Evolutionary conservation across 345 rosid species (phyloP).

Genomic region (Gynandropsis gynandra): DNA sequence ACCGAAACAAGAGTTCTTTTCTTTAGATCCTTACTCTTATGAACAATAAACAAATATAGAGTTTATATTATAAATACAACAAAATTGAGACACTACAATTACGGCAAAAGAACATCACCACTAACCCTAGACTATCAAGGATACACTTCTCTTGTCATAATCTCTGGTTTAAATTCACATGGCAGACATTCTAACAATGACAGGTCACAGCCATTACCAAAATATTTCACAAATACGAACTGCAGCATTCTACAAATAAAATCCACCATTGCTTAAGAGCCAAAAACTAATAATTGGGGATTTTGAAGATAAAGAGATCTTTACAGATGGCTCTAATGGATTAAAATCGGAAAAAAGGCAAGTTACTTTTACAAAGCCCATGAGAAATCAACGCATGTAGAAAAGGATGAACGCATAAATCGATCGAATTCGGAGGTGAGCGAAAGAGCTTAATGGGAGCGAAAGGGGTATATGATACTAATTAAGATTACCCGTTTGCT

Average conservation of each 20-base stretch:
- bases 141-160: background rate
- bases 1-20: background rate
- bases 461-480: background rate
- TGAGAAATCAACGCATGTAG: background rate
- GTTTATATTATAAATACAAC: background rate
- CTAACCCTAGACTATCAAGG: background rate
- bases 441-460: background rate
- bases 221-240: background rate
- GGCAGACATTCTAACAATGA: background rate
- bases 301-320: too few species aligned
- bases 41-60: background rate
- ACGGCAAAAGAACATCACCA: background rate
- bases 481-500: conserved; percentile 30
- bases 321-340: background rate
- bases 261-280: background rate
- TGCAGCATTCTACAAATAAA: too few species aligned
- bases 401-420: background rate
- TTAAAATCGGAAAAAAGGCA: background rate
- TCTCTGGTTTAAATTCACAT: background rate
- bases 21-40: background rate
- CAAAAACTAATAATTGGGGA: background rate
- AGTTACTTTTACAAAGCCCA: background rate
- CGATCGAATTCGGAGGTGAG: background rate
- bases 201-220: background rate
- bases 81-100: background rate